These are phyloP conservation scores for Myrica gale DNA, from an alignment of 306 rosid genomes.

Conservation along the genomic window DNA sequence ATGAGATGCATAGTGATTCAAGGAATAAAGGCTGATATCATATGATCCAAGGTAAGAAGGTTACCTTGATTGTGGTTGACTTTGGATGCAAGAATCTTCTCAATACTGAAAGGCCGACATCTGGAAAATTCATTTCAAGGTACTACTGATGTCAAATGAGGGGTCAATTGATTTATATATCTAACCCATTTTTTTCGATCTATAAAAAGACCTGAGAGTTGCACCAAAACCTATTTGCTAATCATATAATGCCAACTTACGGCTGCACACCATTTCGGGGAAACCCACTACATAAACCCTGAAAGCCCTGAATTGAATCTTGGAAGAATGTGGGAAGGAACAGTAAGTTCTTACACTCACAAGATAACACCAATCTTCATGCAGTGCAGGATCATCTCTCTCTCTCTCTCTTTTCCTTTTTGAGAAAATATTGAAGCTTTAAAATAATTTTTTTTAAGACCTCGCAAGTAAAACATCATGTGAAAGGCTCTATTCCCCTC, in stretches of 20 bases:
- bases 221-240: not conserved
- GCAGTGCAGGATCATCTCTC: not conserved
- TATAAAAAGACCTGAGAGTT: not conserved
- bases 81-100: slow-evolving; percentile 86
- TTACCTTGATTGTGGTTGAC: slow-evolving; percentile 61
- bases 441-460: not conserved
- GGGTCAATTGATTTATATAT: not conserved
- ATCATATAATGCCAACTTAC: not conserved
- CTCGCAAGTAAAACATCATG: not conserved
- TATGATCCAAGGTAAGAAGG: slow-evolving; percentile 30
- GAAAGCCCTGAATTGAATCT: slow-evolving; percentile 8
- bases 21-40: too few relatives aligned
- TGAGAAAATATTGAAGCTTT: slow-evolving; percentile 7
- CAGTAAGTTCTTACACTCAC: not conserved
- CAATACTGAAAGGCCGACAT: slow-evolving; percentile 82
- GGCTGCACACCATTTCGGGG: not conserved
- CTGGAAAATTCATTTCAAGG: slow-evolving; percentile 50
- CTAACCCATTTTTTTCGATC: not conserved
- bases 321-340: not conserved
- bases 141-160: slow-evolving; percentile 15
- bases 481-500: not conserved
- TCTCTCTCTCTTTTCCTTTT: not conserved
- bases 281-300: not conserved
- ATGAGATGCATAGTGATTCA: slow-evolving; percentile 10
- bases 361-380: not conserved